These are phyloP conservation scores for Thielaviopsis ethacetica DNA, from an alignment of 2,329 filamentous ascomycete species.

Conservation along the genomic window DNA sequence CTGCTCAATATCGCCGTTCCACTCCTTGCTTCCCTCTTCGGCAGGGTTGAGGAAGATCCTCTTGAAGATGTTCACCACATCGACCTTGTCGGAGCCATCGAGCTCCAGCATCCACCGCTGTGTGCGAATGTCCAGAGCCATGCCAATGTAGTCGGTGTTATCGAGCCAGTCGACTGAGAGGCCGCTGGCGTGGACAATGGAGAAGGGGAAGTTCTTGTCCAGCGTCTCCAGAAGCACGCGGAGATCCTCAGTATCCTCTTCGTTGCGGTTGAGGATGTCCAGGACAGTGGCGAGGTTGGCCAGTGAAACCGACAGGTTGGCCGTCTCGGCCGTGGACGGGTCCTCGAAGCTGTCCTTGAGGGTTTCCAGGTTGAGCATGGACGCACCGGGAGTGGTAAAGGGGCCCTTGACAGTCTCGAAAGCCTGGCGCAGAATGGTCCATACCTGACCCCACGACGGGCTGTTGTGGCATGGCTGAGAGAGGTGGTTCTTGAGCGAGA, in stretches of 20 bases:
- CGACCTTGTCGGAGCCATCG: slow-evolving; percentile 11
- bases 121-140: slow-evolving; percentile 23
- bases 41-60: slow-evolving; percentile 19
- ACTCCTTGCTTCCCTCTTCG: slow-evolving; percentile 15
- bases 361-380: slow-evolving; percentile 18
- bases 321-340: not conserved
- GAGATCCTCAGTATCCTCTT: slow-evolving; percentile 13
- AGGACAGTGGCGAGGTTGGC: slow-evolving; percentile 23
- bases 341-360: slow-evolving; percentile 8
- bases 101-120: slow-evolving; percentile 19
- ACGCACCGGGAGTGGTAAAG: slow-evolving; percentile 14
- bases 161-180: slow-evolving; percentile 12
- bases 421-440: slow-evolving; percentile 13
- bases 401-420: slow-evolving; percentile 18
- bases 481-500: slow-evolving; percentile 17
- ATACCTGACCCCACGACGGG: slow-evolving; percentile 9
- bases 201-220: slow-evolving; percentile 18
- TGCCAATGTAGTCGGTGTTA: slow-evolving; percentile 13
- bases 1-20: slow-evolving; percentile 14
- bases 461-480: slow-evolving; percentile 12
- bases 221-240: slow-evolving; percentile 19
- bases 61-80: slow-evolving; percentile 15
- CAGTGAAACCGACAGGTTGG: slow-evolving; percentile 15
- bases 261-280: slow-evolving; percentile 14
- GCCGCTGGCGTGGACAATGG: slow-evolving; percentile 15